Conservation (phyloP, 2,329 filamentous ascomycete species). For the Colletotrichum sp. region DNA sequence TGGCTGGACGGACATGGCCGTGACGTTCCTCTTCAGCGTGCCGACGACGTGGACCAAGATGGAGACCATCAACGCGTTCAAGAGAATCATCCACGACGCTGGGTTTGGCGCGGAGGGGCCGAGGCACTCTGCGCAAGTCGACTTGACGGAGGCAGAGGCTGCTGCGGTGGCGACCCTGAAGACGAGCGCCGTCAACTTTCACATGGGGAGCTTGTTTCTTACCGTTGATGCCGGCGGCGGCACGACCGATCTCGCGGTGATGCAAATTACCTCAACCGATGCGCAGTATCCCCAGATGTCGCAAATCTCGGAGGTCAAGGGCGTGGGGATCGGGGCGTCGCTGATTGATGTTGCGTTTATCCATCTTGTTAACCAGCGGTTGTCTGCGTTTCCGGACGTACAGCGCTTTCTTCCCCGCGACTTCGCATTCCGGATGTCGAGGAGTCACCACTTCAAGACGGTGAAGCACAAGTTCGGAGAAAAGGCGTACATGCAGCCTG, state of each 20-base stretch:
- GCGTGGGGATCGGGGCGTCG: slow-evolving; percentile 49
- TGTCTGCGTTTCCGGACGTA: slow-evolving; percentile 39
- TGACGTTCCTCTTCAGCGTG: slow-evolving; percentile 61
- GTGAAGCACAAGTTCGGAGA: slow-evolving; percentile 49
- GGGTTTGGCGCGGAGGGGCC: slow-evolving; percentile 51
- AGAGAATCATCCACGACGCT: slow-evolving; percentile 46
- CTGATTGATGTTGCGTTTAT: slow-evolving; percentile 50
- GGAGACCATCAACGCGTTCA: slow-evolving; percentile 55
- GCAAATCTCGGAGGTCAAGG: slow-evolving; percentile 42
- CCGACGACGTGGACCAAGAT: slow-evolving; percentile 60
- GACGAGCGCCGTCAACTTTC: slow-evolving; percentile 41
- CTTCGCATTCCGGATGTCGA: slow-evolving; percentile 38
- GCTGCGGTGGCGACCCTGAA: slow-evolving; percentile 52
- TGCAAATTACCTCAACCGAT: slow-evolving; percentile 39
- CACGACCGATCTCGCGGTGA: slow-evolving; percentile 49
- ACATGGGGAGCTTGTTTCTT: slow-evolving; percentile 42
- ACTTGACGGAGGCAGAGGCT: slow-evolving; percentile 53
- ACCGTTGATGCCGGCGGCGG: slow-evolving; percentile 51
- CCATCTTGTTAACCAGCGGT: slow-evolving; percentile 38
- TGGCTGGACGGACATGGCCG: slow-evolving; percentile 47
- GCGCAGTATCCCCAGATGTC: slow-evolving; percentile 31
- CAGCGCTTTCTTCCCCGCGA: slow-evolving; percentile 36
- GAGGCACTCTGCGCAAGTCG: slow-evolving; percentile 41
- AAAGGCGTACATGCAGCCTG: slow-evolving; percentile 40
- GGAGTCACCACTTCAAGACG: slow-evolving; percentile 40